These are phyloP conservation scores for Xylaria palmicola DNA, from an alignment of 495 filamentous ascomycete genomes.

Conservation along the genomic window DNA sequence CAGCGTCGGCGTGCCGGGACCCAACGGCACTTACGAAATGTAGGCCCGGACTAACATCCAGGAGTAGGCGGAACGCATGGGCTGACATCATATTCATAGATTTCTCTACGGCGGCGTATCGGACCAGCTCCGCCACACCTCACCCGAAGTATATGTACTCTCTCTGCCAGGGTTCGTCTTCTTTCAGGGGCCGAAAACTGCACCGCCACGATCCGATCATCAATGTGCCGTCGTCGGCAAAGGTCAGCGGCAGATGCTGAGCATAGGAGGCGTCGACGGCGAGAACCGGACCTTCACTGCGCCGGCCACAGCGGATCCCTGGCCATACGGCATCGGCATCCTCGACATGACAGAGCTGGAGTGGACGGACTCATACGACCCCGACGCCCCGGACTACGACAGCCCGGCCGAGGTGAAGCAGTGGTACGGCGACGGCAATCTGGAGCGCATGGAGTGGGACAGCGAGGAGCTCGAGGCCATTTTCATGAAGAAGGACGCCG, in stretches of 20 bases:
- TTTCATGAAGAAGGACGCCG: constrained; percentile 19
- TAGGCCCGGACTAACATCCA: not conserved
- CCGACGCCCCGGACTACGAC: constrained; percentile 36
- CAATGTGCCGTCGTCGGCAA: constrained; percentile 36
- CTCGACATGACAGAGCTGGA: constrained; percentile 42
- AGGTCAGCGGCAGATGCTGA: constrained; percentile 42
- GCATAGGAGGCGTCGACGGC: constrained; percentile 34
- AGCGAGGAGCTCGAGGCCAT: constrained; percentile 21
- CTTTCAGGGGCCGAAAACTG: constrained; percentile 27
- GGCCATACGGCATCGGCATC: constrained; percentile 38
- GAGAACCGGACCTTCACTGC: constrained; percentile 19
- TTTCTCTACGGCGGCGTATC: constrained; percentile 37
- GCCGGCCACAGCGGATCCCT: constrained; percentile 35
- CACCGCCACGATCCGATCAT: constrained; percentile 27
- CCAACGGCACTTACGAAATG: constrained; percentile 39
- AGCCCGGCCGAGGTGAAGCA: constrained; percentile 26
- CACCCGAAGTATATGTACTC: constrained; percentile 39
- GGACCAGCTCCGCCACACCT: constrained; percentile 3
- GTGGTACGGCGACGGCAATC: constrained; percentile 33
- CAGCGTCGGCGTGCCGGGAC: constrained; percentile 27
- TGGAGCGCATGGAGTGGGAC: constrained; percentile 30
- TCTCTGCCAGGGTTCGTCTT: constrained; percentile 50
- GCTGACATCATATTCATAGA: constrained; percentile 20
- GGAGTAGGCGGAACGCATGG: not conserved
- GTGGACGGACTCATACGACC: constrained; percentile 40